Conservation (phyloP, 1,284 basidiomycete genomes). For the Microbotryum scabiosae region DNA sequence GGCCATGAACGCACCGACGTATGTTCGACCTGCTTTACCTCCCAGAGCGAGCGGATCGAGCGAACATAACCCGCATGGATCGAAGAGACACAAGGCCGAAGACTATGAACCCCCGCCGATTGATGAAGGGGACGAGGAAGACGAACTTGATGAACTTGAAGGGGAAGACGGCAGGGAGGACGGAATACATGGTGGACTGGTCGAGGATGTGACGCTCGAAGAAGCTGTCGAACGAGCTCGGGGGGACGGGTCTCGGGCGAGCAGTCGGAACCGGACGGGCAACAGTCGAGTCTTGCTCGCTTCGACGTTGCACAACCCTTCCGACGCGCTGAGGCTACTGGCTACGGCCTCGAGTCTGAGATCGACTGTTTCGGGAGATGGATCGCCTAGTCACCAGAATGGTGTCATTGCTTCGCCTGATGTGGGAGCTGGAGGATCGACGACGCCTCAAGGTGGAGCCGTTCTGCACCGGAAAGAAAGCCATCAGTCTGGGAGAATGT, state of each 20-base stretch:
- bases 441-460: too few relatives aligned
- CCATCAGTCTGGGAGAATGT: not conserved
- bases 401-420: not conserved
- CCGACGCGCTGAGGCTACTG: slow-evolving; percentile 25
- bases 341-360: slow-evolving; percentile 22
- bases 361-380: not conserved
- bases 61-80: too few relatives aligned
- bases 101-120: too few relatives aligned
- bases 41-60: too few relatives aligned
- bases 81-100: too few relatives aligned
- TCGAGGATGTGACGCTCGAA: not conserved
- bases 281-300: slow-evolving; percentile 20
- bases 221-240: too few relatives aligned
- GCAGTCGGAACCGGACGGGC: slow-evolving; percentile 3
- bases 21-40: too few relatives aligned
- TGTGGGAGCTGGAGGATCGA: too few relatives aligned
- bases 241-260: not conserved
- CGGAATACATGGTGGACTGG: too few relatives aligned
- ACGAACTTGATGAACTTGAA: slow-evolving; percentile 1
- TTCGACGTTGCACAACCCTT: slow-evolving; percentile 26
- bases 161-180: slow-evolving; percentile 11
- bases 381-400: not conserved
- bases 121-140: slow-evolving; percentile 1
- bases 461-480: not conserved
- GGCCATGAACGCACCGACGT: too few relatives aligned